Percentiles rank a stretch among this genome's conserved stretches.
phyloP scores from a whole-genome alignment of 805 yeast species.

The Cyberlindnera japonica region DNA sequence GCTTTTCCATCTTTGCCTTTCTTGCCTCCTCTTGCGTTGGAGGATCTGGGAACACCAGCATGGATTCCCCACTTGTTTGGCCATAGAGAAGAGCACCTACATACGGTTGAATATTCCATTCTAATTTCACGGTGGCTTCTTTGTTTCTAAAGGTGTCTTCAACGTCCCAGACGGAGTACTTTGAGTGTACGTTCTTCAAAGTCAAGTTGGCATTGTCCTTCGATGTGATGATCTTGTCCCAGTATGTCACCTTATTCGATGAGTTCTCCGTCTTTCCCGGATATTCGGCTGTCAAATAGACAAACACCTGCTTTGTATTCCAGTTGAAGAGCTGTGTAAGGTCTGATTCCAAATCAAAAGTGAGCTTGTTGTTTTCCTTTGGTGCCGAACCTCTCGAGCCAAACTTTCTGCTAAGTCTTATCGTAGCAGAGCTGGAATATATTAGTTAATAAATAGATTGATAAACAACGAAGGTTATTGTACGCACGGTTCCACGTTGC shows the following conservation, averaged over 20 bases:
- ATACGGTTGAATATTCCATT: constrained; percentile 92
- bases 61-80: constrained; percentile 35
- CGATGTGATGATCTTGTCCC: constrained; percentile 78
- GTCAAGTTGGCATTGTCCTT: constrained; percentile 56
- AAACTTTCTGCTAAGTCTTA: constrained; percentile 54
- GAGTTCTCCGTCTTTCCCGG: constrained; percentile 35
- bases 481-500: constrained; percentile 34
- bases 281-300: constrained; percentile 85
- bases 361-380: constrained; percentile 73
- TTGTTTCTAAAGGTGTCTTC: constrained; percentile 54
- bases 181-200: constrained; percentile 53
- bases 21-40: constrained; percentile 9
- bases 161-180: constrained; percentile 87
- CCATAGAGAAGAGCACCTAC: constrained; percentile 81
- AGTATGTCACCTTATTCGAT: constrained; percentile 71
- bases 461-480: not conserved
- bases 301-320: constrained; percentile 97
- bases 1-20: constrained; percentile 14
- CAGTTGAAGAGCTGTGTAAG: constrained; percentile 82
- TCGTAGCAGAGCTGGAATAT: constrained; percentile 31
- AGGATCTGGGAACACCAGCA: constrained; percentile 20
- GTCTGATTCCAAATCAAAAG: constrained; percentile 73
- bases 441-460: constrained; percentile 19
- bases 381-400: constrained; percentile 67
- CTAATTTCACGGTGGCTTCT: constrained; percentile 64